Conservation (phyloP, 768 basidiomycete species). For the Lactifluus pinguis region DNA sequence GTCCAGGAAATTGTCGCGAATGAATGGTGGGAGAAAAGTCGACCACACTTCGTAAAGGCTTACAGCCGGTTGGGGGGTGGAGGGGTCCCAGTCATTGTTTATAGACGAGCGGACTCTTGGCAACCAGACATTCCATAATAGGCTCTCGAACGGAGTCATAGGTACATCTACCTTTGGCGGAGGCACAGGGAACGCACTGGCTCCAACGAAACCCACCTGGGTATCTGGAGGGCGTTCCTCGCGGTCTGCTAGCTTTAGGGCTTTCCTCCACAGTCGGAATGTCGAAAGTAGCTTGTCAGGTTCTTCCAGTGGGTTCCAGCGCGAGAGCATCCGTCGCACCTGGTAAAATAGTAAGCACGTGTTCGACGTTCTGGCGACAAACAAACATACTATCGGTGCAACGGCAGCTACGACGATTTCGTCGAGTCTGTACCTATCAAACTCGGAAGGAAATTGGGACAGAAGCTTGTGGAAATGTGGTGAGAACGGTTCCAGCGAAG, state of each 20-base stretch:
- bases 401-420: conserved; percentile 93
- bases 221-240: conserved; percentile 34
- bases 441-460: conserved; percentile 61
- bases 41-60: conserved; percentile 85
- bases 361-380: neutral
- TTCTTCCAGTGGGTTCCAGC: conserved; percentile 81
- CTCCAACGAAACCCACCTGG: conserved; percentile 53
- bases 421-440: conserved; percentile 70
- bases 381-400: conserved; percentile 50
- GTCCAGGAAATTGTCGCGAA: conserved; percentile 91
- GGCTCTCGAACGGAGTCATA: conserved; percentile 94
- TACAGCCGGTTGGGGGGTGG: conserved; percentile 64
- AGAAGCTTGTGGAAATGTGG: conserved; percentile 66
- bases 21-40: conserved; percentile 78
- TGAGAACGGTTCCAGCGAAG: conserved; percentile 64
- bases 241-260: conserved; percentile 46
- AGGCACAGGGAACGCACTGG: conserved; percentile 27
- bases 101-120: conserved; percentile 88
- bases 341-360: conserved; percentile 19
- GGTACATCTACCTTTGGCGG: conserved; percentile 36
- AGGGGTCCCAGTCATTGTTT: conserved; percentile 90
- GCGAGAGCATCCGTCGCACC: conserved; percentile 61
- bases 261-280: conserved; percentile 62
- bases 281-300: conserved; percentile 54
- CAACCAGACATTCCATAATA: conserved; percentile 93